phyloP scores from a whole-genome alignment of 257 asterid genomes.

The Leptodermis oblonga region DNA sequence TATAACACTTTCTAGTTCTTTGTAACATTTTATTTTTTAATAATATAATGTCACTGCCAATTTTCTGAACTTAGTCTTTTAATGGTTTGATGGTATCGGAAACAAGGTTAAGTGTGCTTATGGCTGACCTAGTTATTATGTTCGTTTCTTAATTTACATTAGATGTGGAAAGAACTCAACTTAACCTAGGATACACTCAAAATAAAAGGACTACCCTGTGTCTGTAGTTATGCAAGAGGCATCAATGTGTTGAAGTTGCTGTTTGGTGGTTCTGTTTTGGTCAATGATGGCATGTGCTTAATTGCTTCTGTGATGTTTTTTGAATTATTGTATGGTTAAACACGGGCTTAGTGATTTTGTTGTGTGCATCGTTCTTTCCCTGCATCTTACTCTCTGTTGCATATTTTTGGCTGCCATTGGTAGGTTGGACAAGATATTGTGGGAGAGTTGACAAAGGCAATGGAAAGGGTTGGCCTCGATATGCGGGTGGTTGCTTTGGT shows the following conservation, averaged over 20 bases:
- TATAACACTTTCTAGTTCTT: conserved; percentile 8
- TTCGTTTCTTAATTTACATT: not conserved
- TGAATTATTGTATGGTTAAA: not conserved
- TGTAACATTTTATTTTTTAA: not conserved
- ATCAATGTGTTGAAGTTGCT: not conserved
- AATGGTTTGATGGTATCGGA: not conserved
- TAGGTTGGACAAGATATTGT: conserved; percentile 91
- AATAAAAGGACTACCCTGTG: not conserved
- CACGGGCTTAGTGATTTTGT: not conserved
- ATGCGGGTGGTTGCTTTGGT: conserved; percentile 89
- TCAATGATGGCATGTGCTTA: not conserved
- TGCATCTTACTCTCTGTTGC: conserved; percentile 7
- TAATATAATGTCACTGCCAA: not conserved
- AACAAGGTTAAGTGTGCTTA: not conserved
- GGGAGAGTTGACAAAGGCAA: conserved; percentile 66
- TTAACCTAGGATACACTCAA: not conserved
- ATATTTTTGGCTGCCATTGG: conserved; percentile 8
- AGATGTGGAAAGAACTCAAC: not conserved
- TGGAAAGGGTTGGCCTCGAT: conserved; percentile 73
- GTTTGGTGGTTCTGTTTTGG: not conserved
- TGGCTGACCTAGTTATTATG: not conserved
- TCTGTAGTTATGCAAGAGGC: not conserved
- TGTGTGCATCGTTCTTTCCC: not conserved
- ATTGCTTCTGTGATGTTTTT: not conserved
- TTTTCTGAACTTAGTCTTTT: not conserved